phyloP scores from a whole-genome alignment of 768 basidiomycete species.

The Dendrothele bispora region DNA sequence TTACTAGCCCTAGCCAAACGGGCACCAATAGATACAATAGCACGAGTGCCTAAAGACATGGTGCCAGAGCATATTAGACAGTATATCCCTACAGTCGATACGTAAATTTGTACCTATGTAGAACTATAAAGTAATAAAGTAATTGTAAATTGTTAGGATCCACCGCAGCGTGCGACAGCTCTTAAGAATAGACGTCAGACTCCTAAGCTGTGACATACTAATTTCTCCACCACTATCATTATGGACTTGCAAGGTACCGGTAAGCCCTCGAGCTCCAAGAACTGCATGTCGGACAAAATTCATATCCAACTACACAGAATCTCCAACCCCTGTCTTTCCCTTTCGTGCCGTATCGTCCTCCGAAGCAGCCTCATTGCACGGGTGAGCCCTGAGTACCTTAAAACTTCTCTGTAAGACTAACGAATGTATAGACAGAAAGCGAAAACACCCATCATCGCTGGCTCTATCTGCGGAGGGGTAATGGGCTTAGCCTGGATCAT shows the following conservation, averaged over 20 bases:
- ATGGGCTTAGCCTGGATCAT: slow-evolving; percentile 54
- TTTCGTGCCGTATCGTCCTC: slow-evolving; percentile 31
- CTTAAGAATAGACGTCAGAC: no score
- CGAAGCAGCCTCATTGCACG: slow-evolving; percentile 37
- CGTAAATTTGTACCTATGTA: neutral
- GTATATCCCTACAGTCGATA: slow-evolving; percentile 51
- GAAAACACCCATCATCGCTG: slow-evolving; percentile 62
- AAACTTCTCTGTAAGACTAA: neutral
- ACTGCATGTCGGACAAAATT: neutral
- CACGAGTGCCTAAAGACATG: slow-evolving; percentile 58
- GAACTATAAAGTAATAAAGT: no score
- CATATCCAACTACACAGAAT: neutral
- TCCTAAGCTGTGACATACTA: no score
- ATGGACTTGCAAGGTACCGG: neutral
- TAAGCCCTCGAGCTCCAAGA: neutral
- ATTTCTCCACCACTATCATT: no score
- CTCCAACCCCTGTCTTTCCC: neutral
- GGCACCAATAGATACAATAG: slow-evolving; percentile 72
- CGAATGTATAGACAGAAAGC: slow-evolving; percentile 42
- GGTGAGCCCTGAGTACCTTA: slow-evolving; percentile 25
- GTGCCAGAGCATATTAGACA: slow-evolving; percentile 66
- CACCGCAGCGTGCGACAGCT: no score
- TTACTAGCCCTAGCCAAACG: slow-evolving; percentile 76
- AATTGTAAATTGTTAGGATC: neutral
- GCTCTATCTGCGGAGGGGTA: slow-evolving; percentile 55